Conservation (phyloP, 495 filamentous ascomycete species). For the Niebla homalea region DNA sequence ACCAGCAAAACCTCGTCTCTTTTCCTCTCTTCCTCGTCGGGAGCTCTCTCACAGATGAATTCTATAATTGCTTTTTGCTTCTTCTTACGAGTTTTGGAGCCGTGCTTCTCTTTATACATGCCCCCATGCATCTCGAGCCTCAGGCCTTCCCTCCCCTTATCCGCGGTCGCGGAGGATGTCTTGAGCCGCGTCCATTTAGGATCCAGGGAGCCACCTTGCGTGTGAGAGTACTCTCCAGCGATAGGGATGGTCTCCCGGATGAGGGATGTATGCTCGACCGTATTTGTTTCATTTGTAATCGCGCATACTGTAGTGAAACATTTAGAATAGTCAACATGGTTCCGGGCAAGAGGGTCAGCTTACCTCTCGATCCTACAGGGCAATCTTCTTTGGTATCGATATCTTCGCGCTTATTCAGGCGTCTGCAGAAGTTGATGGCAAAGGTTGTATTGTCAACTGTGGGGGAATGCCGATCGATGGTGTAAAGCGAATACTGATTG, state of each 20-base stretch:
- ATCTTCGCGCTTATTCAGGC: slow-evolving; percentile 41
- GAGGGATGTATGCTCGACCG: slow-evolving; percentile 26
- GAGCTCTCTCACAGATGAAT: slow-evolving; percentile 49
- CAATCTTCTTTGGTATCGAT: slow-evolving; percentile 39
- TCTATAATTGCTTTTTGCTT: slow-evolving; percentile 59
- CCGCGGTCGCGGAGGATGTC: slow-evolving; percentile 39
- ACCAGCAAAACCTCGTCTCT: slow-evolving; percentile 20
- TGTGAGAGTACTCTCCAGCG: slow-evolving; percentile 48
- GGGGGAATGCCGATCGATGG: slow-evolving; percentile 31
- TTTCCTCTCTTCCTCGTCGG: slow-evolving; percentile 14
- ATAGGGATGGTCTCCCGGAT: slow-evolving; percentile 51
- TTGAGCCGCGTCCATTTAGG: slow-evolving; percentile 50
- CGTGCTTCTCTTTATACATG: slow-evolving; percentile 28
- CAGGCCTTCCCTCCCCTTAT: slow-evolving; percentile 54
- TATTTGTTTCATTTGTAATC: slow-evolving; percentile 42
- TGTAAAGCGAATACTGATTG: slow-evolving; percentile 64
- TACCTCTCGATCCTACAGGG: slow-evolving; percentile 48
- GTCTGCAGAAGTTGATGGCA: slow-evolving; percentile 71
- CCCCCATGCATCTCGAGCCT: slow-evolving; percentile 58
- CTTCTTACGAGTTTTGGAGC: slow-evolving; percentile 9
- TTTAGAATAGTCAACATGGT: slow-evolving; percentile 5
- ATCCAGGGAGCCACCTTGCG: slow-evolving; percentile 42
- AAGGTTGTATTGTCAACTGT: slow-evolving; percentile 61
- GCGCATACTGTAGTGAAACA: slow-evolving; percentile 52
- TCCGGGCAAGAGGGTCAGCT: slow-evolving; percentile 29